Evolutionary conservation across 2,329 filamentous ascomycete genomes (phyloP), one percentile per base, ranked within the genome.

Genomic region (Claviceps fusiformis): DNA sequence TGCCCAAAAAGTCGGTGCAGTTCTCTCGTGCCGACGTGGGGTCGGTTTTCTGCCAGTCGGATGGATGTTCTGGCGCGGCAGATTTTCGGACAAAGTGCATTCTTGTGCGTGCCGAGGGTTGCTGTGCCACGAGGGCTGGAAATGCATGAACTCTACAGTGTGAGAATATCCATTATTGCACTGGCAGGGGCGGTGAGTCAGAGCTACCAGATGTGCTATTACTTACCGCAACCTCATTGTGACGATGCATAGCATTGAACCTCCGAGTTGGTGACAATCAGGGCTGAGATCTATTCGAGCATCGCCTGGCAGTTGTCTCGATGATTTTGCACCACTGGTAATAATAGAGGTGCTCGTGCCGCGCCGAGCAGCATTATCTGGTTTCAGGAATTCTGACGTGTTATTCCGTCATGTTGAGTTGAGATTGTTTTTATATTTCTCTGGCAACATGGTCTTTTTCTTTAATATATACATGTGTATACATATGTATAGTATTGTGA

Each of bases 1-100:
- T 66, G 67, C 64, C 62, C 62, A 68, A 71, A 71, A 71, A 66
- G 29, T 71, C 67, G 69, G 68, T 70, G 67, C 67, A 67, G 24
- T 65, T 70, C 54, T 58, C 56, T 46, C 62, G 64, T 68, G 64
- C 62, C 64, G 57, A 65, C 70, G 69, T 71, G 70, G 68, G 67
- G 69, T 5, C 27, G 39, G 39, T 19, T 50, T 48, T 54, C 49
- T 31, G 47, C 13, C 47, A 44, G 41, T 52, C 50, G 57, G 55
- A 56, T 54, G 52, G 19, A 19, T 19, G 19, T 19, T 56, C 57
- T 45, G 39, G 57, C 63, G 62, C 64, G 63, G 63, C 53, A 60
- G 60, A 67, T 64, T 58, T 59, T 65, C 64, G 64, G 64, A 55
- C 54, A 62, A 64, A 52, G 13, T 33, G n/a, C 29, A 35, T 5